Conservation (phyloP, 192 early-diverging fungal species). For the Backusella australiensis region DNA sequence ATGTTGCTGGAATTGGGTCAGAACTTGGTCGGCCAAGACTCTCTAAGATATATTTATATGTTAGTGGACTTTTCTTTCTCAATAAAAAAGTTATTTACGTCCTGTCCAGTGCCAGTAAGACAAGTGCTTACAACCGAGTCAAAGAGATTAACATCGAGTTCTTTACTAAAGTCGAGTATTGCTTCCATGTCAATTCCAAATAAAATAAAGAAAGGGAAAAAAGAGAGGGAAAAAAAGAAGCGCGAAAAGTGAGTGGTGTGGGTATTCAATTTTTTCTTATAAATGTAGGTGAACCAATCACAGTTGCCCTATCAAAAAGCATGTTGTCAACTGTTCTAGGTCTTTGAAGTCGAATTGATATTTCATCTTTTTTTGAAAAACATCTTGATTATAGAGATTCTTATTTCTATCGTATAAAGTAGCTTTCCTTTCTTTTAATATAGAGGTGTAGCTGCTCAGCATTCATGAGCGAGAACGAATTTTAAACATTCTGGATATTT, state of each 20-base stretch:
- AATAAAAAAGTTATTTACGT: slow-evolving; percentile 39
- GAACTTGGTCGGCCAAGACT: slow-evolving; percentile 77
- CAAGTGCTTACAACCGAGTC: slow-evolving; percentile 88
- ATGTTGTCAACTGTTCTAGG: not conserved
- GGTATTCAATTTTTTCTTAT: not conserved
- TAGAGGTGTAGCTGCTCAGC: not conserved
- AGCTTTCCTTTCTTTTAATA: no score
- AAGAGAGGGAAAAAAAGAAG: not conserved
- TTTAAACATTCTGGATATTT: not conserved
- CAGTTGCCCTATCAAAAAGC: not conserved
- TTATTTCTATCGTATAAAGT: no score
- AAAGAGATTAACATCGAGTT: slow-evolving; percentile 82
- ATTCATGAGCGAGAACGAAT: not conserved
- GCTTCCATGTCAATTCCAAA: slow-evolving; percentile 35
- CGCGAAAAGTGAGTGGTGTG: not conserved
- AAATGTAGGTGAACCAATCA: not conserved
- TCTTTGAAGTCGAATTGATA: not conserved
- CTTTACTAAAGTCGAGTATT: slow-evolving; percentile 86
- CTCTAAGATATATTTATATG: slow-evolving; percentile 54
- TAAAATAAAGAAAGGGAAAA: not conserved
- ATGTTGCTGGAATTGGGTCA: slow-evolving; percentile 94
- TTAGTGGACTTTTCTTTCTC: not conserved
- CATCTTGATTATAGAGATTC: no score
- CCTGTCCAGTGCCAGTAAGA: slow-evolving; percentile 68
- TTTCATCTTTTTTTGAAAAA: not conserved